A percentile compares a stretch with the other conserved stretches of the same genome.
These are phyloP conservation scores for Cercospora janseana DNA, from an alignment of 2,329 filamentous ascomycete species.

Conservation along the genomic window DNA sequence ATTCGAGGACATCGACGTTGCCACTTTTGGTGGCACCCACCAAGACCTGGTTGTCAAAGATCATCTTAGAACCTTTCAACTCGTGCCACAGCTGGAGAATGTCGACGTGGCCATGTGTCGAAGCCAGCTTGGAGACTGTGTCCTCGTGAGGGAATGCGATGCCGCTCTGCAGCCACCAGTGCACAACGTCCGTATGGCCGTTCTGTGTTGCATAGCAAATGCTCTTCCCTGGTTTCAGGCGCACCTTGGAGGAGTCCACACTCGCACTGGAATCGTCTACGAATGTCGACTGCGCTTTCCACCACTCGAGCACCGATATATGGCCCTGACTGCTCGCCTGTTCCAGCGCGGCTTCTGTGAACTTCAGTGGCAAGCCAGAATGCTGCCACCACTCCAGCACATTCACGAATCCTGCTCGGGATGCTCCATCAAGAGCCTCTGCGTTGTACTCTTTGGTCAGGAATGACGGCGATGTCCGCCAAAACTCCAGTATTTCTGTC, in stretches of 20 bases:
- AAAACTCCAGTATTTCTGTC: slow-evolving; percentile 83
- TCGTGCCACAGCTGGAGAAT: slow-evolving; percentile 81
- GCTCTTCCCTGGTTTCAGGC: slow-evolving; percentile 77
- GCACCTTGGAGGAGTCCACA: slow-evolving; percentile 42
- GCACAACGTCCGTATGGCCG: slow-evolving; percentile 71
- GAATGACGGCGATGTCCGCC: slow-evolving; percentile 79
- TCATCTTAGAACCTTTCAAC: slow-evolving; percentile 70
- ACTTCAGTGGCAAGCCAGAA: slow-evolving; percentile 74
- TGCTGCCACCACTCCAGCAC: slow-evolving; percentile 91
- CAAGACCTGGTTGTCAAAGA: slow-evolving; percentile 79
- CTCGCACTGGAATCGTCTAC: slow-evolving; percentile 32
- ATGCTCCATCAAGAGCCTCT: slow-evolving; percentile 84
- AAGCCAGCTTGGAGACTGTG: slow-evolving; percentile 78
- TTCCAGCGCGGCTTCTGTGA: slow-evolving; percentile 83
- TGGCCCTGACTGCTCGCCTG: slow-evolving; percentile 82
- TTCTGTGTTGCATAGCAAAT: slow-evolving; percentile 81
- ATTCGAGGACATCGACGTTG: slow-evolving; percentile 79
- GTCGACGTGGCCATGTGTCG: slow-evolving; percentile 77
- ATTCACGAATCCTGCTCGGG: slow-evolving; percentile 77
- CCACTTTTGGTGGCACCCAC: slow-evolving; percentile 85
- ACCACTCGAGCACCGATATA: slow-evolving; percentile 87
- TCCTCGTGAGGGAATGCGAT: slow-evolving; percentile 79
- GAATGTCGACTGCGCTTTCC: slow-evolving; percentile 60
- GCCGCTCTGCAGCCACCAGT: slow-evolving; percentile 83
- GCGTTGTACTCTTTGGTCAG: slow-evolving; percentile 81